These are phyloP conservation scores for Fusarium sp. DNA, from an alignment of 2,329 filamentous ascomycete genomes.

Conservation along the genomic window DNA sequence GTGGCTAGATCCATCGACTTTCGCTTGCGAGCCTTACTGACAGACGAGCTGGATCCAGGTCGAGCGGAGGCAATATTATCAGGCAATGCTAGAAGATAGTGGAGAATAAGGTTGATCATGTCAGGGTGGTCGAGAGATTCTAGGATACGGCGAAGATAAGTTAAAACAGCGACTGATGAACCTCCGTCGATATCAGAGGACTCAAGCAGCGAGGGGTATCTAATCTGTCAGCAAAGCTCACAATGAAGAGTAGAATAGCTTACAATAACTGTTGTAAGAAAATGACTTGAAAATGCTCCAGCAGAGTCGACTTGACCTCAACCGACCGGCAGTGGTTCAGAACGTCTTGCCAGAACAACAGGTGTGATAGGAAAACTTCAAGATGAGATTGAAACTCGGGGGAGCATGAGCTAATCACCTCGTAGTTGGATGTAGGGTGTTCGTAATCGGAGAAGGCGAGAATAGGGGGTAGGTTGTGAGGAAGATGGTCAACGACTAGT, in stretches of 20 bases:
- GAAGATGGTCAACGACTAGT: slow-evolving; percentile 81
- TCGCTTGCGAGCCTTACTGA: slow-evolving; percentile 79
- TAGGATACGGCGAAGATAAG: slow-evolving; percentile 89
- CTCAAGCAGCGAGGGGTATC: slow-evolving; percentile 94
- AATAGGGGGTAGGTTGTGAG: slow-evolving; percentile 81
- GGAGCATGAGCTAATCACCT: slow-evolving; percentile 79
- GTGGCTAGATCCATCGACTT: slow-evolving; percentile 90
- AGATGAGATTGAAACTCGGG: slow-evolving; percentile 85
- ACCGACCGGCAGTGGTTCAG: slow-evolving; percentile 92
- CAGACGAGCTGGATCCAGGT: slow-evolving; percentile 59
- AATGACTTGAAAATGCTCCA: slow-evolving; percentile 97
- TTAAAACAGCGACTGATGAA: slow-evolving; percentile 94
- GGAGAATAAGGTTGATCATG: slow-evolving; percentile 91
- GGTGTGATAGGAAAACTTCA: slow-evolving; percentile 91
- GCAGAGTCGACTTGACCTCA: slow-evolving; percentile 90
- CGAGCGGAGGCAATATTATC: slow-evolving; percentile 58
- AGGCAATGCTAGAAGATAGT: slow-evolving; percentile 88
- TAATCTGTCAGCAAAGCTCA: slow-evolving; percentile 50
- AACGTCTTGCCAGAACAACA: slow-evolving; percentile 98
- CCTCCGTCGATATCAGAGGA: slow-evolving; percentile 97
- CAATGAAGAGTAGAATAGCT: slow-evolving; percentile 47
- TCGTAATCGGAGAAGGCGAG: slow-evolving; percentile 90
- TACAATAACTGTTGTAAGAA: slow-evolving; percentile 95
- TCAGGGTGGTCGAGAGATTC: slow-evolving; percentile 93
- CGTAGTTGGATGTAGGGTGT: slow-evolving; percentile 74